phyloP scores from a whole-genome alignment of 495 filamentous ascomycete genomes.

The Penicillium silybi region DNA sequence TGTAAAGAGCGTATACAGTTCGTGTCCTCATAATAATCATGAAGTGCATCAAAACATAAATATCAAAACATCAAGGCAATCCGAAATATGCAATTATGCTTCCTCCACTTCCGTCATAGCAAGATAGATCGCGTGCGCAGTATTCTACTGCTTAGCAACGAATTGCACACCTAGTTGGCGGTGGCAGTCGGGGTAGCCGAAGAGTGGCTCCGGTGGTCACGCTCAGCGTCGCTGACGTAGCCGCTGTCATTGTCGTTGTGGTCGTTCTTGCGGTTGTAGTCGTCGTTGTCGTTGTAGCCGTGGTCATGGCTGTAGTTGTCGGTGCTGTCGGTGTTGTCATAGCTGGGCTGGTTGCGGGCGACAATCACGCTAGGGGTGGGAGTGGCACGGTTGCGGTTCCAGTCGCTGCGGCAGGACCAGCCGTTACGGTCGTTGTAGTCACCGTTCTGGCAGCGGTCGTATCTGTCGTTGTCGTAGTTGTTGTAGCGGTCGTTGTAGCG shows the following conservation, averaged over 20 bases:
- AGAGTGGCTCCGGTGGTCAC: constrained; percentile 1
- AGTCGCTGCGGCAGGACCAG: constrained; percentile 9
- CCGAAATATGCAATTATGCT: background rate
- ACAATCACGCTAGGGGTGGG: constrained; percentile 7
- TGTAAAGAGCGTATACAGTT: constrained; percentile 27
- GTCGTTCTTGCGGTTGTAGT: background rate
- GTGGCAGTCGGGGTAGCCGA: constrained; percentile 5
- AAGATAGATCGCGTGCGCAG: background rate
- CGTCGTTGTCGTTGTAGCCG: background rate
- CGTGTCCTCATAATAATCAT: constrained; percentile 21
- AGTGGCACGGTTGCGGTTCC: constrained; percentile 9
- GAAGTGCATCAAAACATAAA: constrained; percentile 4
- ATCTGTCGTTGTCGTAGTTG: constrained; percentile 6
- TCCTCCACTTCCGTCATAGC: background rate
- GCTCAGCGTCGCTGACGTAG: constrained; percentile 1
- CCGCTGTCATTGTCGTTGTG: constrained; percentile 1
- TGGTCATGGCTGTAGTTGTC: background rate
- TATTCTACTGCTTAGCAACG: constrained; percentile 8
- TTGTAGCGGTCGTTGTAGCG: constrained; percentile 11
- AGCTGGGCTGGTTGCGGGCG: constrained; percentile 6
- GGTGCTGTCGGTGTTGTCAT: background rate
- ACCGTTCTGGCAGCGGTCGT: constrained; percentile 3
- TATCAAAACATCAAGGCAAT: background rate
- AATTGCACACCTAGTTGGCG: constrained; percentile 8
- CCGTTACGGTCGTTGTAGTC: constrained; percentile 7